Base-by-base conservation (phyloP, 495 filamentous ascomycete genomes). In the Penicillium paxilli region DNA sequence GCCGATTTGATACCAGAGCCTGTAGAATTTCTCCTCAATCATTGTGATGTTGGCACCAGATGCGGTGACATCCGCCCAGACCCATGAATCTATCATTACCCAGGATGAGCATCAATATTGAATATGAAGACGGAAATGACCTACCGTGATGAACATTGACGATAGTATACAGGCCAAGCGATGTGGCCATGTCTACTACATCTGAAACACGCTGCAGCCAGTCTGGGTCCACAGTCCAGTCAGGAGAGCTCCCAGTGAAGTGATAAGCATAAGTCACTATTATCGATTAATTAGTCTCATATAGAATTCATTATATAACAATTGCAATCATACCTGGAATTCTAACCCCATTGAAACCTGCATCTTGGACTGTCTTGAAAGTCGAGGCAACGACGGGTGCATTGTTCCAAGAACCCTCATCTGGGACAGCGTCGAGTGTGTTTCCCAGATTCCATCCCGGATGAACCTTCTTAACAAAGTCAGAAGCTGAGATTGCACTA, bases 181-280 rank as follows among this genome's bases (percentile, higher is more conserved):
- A 66, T 0, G 80, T 74, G n/a, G 80, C 70, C 74, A 79, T 74
- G 55, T 85, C 81, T 23, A 85, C 65, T 4, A 86, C 82, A 16
- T 80, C 74, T 4, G 80, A 80, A 5, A 86, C 84, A n/a, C 84
- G 72, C 50, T 83, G 70, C 42, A 86, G 75, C 82, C 80, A 86
- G 0, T 62, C 59, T 28, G 75, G 56, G 47, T 84, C 74, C 33
- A 85, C 77, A 7, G 63, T 77, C 73, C 80, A 86, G 49, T 73
- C 70, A 0, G 82, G 81, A 0, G 79, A 79, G 12, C 62, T 60
- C 11, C 63, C 62, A 6, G 70, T 72, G 61, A 83, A 85, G 54
- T 87, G 82, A 41, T 83, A 69, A 3, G 80, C 73, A 68, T 79
- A 87, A 0, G 83, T 86, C 12, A 86, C 81, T 74, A 54, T 41